Evolutionary conservation across 2,329 filamentous ascomycete species (phyloP), one percentile per base, ranked within the genome.

Genomic region (Rhexocercosporidium sp.): DNA sequence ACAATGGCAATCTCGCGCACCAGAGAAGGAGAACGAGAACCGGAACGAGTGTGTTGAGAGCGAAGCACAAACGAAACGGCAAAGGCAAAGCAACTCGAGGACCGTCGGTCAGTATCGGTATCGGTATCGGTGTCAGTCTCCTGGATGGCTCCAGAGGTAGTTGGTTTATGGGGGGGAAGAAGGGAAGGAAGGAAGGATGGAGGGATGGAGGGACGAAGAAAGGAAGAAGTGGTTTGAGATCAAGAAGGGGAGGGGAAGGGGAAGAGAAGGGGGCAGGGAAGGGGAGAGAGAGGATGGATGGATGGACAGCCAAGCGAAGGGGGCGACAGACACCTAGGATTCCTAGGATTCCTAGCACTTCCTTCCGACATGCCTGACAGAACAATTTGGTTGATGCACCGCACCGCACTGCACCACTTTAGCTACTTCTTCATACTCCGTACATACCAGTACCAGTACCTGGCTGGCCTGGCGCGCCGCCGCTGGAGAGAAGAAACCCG

Each of bases 401-500:
- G 29, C 29, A 31, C 29, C 29, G 29, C 29, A 31, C 4, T 9
- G 29, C 29, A 31, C 29, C n/a, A n/a, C n/a, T n/a, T n/a, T n/a
- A n/a, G n/a, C n/a, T n/a, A n/a, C n/a, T n/a, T n/a, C n/a, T n/a
- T n/a, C n/a, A n/a, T n/a, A n/a, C n/a, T n/a, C n/a, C n/a, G n/a
- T 44, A 44, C 12, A 31, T 31, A 18, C 49, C n/a, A 51, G 22
- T 51, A 25, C 27, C 25, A n/a, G 25, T 6, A 11, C 22, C 20
- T 51, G 47, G 27, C 51, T 54, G 27, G 51, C 29, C 27, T 34
- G 51, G 68, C 47, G 59, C 4, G n/a, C 18, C 3, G 44, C 54
- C 62, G 66, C 60, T 53, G 57, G 66, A 71, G 70, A 69, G 68
- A 69, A 67, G 68, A 57, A 62, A 61, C 59, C 37, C 12, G 41